Evolutionary conservation across 2,329 filamentous ascomycete genomes (phyloP).

Genomic region (Ophiostoma triangulosporum): DNA sequence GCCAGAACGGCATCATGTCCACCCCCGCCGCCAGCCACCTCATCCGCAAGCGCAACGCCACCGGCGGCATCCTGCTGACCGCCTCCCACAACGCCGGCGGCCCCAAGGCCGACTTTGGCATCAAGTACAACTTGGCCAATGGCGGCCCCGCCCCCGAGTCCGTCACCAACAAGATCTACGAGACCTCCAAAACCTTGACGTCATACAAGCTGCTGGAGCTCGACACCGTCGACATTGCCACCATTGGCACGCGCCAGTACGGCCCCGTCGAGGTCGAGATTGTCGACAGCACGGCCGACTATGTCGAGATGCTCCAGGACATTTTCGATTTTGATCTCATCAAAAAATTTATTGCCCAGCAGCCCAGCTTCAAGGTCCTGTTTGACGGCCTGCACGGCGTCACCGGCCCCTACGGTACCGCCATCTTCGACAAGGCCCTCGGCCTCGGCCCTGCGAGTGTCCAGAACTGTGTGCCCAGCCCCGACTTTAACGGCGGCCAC

Average conservation of each 20-base stretch:
- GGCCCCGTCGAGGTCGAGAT: slow-evolving; percentile 86
- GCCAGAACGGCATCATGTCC: slow-evolving; percentile 90
- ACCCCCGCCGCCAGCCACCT: slow-evolving; percentile 93
- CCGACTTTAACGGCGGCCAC: slow-evolving; percentile 94
- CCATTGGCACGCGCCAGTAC: slow-evolving; percentile 72
- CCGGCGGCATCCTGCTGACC: slow-evolving; percentile 90
- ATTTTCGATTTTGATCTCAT: slow-evolving; percentile 98
- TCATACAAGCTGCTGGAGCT: slow-evolving; percentile 89
- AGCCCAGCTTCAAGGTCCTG: slow-evolving; percentile 89
- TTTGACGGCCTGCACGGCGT: slow-evolving; percentile 93
- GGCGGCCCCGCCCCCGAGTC: slow-evolving; percentile 91
- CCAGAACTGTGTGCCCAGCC: slow-evolving; percentile 84
- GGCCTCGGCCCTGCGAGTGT: slow-evolving; percentile 58
- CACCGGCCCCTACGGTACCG: slow-evolving; percentile 85
- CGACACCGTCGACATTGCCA: slow-evolving; percentile 70
- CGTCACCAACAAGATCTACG: slow-evolving; percentile 96
- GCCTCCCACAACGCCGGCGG: slow-evolving; percentile 97
- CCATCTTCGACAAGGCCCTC: slow-evolving; percentile 90
- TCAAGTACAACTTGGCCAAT: slow-evolving; percentile 98
- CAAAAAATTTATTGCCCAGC: slow-evolving; percentile 76
- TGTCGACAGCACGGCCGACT: slow-evolving; percentile 85
- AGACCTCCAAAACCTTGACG: slow-evolving; percentile 74
- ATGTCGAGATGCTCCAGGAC: slow-evolving; percentile 88
- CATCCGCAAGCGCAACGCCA: slow-evolving; percentile 88
- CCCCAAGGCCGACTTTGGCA: slow-evolving; percentile 89